These are phyloP conservation scores for Corchorus olitorius DNA, from an alignment of 345 rosid genomes.

Conservation along the genomic window DNA sequence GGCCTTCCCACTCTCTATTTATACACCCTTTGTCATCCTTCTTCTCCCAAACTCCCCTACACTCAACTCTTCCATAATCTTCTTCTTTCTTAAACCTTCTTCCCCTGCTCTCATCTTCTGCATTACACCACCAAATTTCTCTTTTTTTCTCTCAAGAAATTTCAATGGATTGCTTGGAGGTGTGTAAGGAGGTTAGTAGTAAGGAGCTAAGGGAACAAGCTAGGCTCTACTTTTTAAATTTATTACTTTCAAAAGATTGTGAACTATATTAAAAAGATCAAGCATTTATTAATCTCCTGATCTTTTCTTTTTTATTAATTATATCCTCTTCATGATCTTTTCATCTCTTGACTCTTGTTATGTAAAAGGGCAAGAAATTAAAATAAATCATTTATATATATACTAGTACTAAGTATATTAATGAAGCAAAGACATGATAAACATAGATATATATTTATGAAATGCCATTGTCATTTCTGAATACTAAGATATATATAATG, in stretches of 20 bases:
- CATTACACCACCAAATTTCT: conserved; percentile 9
- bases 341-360: not conserved
- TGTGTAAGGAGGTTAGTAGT: conserved; percentile 48
- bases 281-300: not conserved
- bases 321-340: too few relatives aligned
- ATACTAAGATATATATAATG: not conserved
- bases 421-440: conserved; percentile 15
- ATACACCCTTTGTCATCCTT: conserved; percentile 19
- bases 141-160: conserved; percentile 4
- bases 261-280: not conserved
- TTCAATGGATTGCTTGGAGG: conserved; percentile 52
- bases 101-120: conserved; percentile 14
- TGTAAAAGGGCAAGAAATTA: not conserved
- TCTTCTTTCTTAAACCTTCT: conserved; percentile 5
- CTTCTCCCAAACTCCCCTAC: conserved; percentile 10
- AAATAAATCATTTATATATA: not conserved
- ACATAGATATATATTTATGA: not conserved
- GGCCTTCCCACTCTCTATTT: conserved; percentile 36
- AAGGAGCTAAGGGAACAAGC: not conserved
- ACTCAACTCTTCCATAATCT: not conserved
- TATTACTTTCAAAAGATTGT: too few relatives aligned
- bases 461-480: not conserved
- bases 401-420: not conserved
- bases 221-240: not conserved
- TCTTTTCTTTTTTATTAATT: not conserved